Evolutionary conservation across 1,284 basidiomycete genomes (phyloP).

Genomic region (Leccinum solheimii): DNA sequence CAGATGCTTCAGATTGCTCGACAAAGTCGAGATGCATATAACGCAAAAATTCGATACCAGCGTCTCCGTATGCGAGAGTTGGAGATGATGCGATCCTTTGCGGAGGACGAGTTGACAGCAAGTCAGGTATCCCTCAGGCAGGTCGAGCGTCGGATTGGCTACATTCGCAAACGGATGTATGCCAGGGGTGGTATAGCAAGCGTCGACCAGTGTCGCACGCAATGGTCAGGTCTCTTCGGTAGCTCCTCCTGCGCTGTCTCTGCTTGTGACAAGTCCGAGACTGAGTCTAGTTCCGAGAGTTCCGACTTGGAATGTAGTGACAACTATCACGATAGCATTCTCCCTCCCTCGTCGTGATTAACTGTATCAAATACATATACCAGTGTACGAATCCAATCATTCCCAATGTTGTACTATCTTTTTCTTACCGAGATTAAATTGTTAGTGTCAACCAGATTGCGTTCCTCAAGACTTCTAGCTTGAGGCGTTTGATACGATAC

Average conservation of each 20-base stretch:
- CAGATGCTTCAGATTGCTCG: not conserved
- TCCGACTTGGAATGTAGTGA: not conserved
- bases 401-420: too few relatives aligned
- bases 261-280: not conserved
- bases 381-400: too few relatives aligned
- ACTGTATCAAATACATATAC: too few relatives aligned
- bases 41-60: not conserved
- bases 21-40: not conserved
- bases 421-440: not conserved
- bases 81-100: not conserved
- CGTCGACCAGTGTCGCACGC: not conserved
- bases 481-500: too few relatives aligned
- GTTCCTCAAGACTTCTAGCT: not conserved
- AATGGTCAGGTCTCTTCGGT: not conserved
- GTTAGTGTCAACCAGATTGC: not conserved
- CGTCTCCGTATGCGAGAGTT: not conserved
- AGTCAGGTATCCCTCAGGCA: not conserved
- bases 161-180: not conserved
- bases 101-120: not conserved
- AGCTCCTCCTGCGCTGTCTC: not conserved
- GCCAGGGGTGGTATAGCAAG: too few relatives aligned
- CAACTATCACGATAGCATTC: not conserved
- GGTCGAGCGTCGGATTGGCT: not conserved
- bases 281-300: not conserved
- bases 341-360: not conserved